Evolutionary conservation across 352 stramenopile genomes (phyloP), one percentile per base, ranked within the genome.

Genomic region (Phytophthora sansomeana): DNA sequence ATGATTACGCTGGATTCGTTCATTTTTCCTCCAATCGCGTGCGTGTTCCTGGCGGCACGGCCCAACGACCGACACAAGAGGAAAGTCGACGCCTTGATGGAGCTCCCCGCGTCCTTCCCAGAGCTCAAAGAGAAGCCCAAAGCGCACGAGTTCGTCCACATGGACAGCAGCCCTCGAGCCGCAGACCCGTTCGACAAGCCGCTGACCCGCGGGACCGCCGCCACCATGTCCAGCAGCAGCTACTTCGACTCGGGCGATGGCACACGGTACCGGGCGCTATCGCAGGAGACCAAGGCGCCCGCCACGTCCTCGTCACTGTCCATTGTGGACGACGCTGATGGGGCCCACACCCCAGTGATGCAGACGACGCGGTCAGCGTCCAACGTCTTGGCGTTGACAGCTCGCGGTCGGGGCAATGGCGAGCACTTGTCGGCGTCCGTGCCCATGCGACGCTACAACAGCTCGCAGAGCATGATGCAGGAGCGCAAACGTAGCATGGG

Each of bases 381-480:
- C 17, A 75, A 78, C 28, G 66, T 78, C n/a, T 43, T 78, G 61
- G 61, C 61, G 8, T 38, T 78, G 13, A 39, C 66, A 1, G 67
- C 69, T 5, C 59, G 65, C 10, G 30, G 10, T 13, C 65, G 57
- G n/a, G 14, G 52, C 14, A 59, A 48, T n/a, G 48, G 39, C 0
- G 64, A 78, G 19, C 51, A 42, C 30, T 19, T 75, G 14, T 62
- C 61, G 54, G 46, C 70, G 4, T 69, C 70, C 0, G 58, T 69
- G 38, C 70, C 70, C 9, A 65, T 80, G 46, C 43, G 67, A 19
- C 72, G 72, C 46, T 73, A 67, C 21, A 80, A 80, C 28, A 77
- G 67, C 35, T 75, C 61, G 5, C 48, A 65, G 13, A 66, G 58
- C 24, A 51, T 77, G 28, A 65, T 77, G 50, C 67, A 77, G 28